A percentile compares a stretch with the other conserved stretches of the same genome.
These are phyloP conservation scores for Penicillium paneum DNA, from an alignment of 2,329 filamentous ascomycete genomes.

Conservation along the genomic window DNA sequence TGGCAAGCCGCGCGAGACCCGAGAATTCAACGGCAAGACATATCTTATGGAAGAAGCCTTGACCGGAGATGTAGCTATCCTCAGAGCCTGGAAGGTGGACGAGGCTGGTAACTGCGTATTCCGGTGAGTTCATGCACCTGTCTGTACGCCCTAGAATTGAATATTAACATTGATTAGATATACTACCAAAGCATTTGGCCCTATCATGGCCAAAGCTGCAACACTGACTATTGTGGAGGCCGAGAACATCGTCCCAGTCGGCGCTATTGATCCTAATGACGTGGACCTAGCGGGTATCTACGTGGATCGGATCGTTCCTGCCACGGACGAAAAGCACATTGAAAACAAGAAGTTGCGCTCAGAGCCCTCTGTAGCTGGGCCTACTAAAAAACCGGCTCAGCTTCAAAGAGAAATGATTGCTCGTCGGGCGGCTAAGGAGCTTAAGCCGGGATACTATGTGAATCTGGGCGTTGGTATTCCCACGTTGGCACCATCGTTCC, in stretches of 20 bases:
- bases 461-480: constrained; percentile 58
- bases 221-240: constrained; percentile 77
- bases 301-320: constrained; percentile 75
- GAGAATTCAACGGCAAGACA: constrained; percentile 68
- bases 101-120: constrained; percentile 77
- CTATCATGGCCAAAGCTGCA: constrained; percentile 78
- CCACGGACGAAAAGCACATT: constrained; percentile 67
- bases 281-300: constrained; percentile 80
- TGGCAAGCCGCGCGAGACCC: constrained; percentile 65
- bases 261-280: constrained; percentile 68
- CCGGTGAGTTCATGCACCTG: constrained; percentile 46
- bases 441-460: constrained; percentile 57
- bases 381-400: constrained; percentile 32
- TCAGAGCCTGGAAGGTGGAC: constrained; percentile 74
- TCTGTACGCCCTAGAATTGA: no score
- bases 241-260: constrained; percentile 74
- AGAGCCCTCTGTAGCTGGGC: constrained; percentile 36
- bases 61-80: constrained; percentile 71
- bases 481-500: constrained; percentile 74
- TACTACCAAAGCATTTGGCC: constrained; percentile 71
- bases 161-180: constrained; percentile 40
- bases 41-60: constrained; percentile 77
- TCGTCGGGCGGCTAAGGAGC: constrained; percentile 71
- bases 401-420: constrained; percentile 62
- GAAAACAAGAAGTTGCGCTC: constrained; percentile 64